A percentile compares a stretch with the other conserved stretches of the same genome.
These are phyloP conservation scores for Phytopythium boreale DNA, from an alignment of 352 stramenopile species.

Conservation along the genomic window DNA sequence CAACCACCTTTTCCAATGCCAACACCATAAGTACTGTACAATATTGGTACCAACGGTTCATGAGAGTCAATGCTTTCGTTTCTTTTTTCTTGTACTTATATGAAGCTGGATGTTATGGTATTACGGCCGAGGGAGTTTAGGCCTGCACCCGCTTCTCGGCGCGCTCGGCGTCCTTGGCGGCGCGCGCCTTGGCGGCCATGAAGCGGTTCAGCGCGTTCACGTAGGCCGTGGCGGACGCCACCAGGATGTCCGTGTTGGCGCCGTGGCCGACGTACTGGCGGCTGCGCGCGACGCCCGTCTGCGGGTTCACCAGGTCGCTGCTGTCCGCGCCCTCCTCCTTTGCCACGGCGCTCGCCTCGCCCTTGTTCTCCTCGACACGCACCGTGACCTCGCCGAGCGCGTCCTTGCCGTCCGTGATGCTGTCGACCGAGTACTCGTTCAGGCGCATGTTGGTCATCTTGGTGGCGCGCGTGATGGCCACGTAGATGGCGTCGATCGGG, in stretches of 20 bases:
- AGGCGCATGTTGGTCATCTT: constrained; percentile 79
- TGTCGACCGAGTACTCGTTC: constrained; percentile 87
- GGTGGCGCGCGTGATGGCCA: constrained; percentile 83
- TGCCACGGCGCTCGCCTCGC: constrained; percentile 28
- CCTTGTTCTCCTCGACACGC: constrained; percentile 71
- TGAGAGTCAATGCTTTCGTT: not conserved
- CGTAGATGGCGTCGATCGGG: constrained; percentile 86
- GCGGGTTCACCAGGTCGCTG: constrained; percentile 79
- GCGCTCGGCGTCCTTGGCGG: constrained; percentile 13
- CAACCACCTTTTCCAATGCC: not conserved
- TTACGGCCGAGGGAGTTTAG: constrained; percentile 14
- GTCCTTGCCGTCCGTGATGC: constrained; percentile 85
- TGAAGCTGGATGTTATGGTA: not conserved
- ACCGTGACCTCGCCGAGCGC: constrained; percentile 87
- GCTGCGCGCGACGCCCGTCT: constrained; percentile 76
- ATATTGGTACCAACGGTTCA: too few relatives aligned
- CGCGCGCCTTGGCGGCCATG: constrained; percentile 64
- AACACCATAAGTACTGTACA: too few relatives aligned
- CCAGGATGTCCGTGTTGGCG: constrained; percentile 89
- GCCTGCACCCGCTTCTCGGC: constrained; percentile 31
- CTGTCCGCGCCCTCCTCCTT: constrained; percentile 44
- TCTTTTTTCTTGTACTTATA: constrained; percentile 5
- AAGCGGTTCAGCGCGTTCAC: constrained; percentile 87
- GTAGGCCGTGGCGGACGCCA: constrained; percentile 85
- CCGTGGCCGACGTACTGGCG: constrained; percentile 88